These are phyloP conservation scores for Saccharomycopsis phalli DNA, from an alignment of 1,139 yeast genomes.

Conservation along the genomic window DNA sequence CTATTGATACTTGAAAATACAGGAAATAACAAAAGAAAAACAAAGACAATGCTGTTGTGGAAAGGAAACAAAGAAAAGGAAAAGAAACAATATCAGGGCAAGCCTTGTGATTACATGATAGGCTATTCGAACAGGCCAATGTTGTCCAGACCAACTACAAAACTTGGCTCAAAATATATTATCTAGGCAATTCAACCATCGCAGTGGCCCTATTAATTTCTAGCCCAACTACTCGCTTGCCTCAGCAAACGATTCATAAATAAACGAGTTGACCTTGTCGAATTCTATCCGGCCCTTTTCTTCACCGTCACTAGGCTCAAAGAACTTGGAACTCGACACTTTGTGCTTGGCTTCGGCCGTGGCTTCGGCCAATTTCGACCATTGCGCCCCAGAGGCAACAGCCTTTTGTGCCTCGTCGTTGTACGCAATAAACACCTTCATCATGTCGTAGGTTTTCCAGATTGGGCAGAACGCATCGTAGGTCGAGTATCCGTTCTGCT, in stretches of 20 bases:
- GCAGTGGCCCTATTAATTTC: too few relatives aligned
- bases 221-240: too few relatives aligned
- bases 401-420: conserved; percentile 98
- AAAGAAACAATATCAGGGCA: too few relatives aligned
- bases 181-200: too few relatives aligned
- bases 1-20: too few relatives aligned
- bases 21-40: too few relatives aligned
- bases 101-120: too few relatives aligned
- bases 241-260: conserved; percentile 89
- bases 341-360: conserved; percentile 88
- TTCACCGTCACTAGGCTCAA: conserved; percentile 91
- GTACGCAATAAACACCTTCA: conserved; percentile 86
- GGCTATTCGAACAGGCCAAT: too few relatives aligned
- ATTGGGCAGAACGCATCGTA: conserved; percentile 99
- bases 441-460: conserved; percentile 98
- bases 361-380: conserved; percentile 86
- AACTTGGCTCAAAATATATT: too few relatives aligned
- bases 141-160: too few relatives aligned
- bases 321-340: conserved; percentile 90
- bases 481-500: conserved; percentile 96
- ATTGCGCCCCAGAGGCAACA: conserved; percentile 83
- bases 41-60: too few relatives aligned
- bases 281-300: conserved; percentile 67
- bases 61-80: too few relatives aligned
- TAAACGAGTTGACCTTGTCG: conserved; percentile 61